Percentiles rank a stretch among this genome's conserved stretches.
Conservation (phyloP, 2,329 filamentous ascomycete species). For the Diaporthe vaccinii region DNA sequence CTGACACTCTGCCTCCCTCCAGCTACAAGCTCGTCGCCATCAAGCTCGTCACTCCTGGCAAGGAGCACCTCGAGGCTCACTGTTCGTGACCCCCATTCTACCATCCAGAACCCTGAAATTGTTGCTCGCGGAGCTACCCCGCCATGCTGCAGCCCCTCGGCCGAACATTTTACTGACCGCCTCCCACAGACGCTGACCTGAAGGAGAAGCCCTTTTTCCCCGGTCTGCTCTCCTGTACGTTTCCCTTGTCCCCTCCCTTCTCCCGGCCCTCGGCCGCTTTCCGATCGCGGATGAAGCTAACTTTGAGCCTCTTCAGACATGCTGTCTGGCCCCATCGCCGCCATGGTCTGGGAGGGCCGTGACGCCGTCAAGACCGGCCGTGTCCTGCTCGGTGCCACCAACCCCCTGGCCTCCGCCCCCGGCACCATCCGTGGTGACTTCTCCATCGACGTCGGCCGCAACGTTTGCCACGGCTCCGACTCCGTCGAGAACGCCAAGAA, state of each 20-base stretch:
- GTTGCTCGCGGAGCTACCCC: slow-evolving; percentile 37
- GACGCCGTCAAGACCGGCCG: slow-evolving; percentile 99
- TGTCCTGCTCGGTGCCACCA: slow-evolving; percentile 96
- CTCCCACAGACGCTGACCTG: slow-evolving; percentile 81
- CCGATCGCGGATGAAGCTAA: slow-evolving; percentile 38
- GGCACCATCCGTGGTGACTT: slow-evolving; percentile 98
- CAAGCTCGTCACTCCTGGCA: slow-evolving; percentile 90
- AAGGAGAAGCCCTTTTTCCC: slow-evolving; percentile 96
- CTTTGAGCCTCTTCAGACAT: slow-evolving; percentile 75
- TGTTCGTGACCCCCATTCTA: slow-evolving; percentile 64
- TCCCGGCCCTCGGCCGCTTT: not conserved
- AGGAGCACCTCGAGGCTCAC: slow-evolving; percentile 98
- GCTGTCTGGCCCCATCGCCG: slow-evolving; percentile 94
- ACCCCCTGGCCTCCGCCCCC: slow-evolving; percentile 93
- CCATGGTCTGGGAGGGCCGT: slow-evolving; percentile 99
- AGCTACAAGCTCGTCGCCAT: slow-evolving; percentile 99
- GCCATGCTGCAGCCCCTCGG: slow-evolving; percentile 32
- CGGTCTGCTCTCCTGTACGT: slow-evolving; percentile 90
- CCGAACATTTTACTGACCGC: slow-evolving; percentile 47
- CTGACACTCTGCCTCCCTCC: slow-evolving; percentile 41
- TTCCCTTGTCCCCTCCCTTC: not conserved
- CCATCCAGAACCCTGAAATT: slow-evolving; percentile 10
- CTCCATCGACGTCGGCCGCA: slow-evolving; percentile 71
- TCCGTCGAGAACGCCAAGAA: slow-evolving; percentile 99
- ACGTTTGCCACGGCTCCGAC: slow-evolving; percentile 95